Evolutionary conservation across 1,284 basidiomycete species (phyloP).

Genomic region (Cryptococcus floricola): DNA sequence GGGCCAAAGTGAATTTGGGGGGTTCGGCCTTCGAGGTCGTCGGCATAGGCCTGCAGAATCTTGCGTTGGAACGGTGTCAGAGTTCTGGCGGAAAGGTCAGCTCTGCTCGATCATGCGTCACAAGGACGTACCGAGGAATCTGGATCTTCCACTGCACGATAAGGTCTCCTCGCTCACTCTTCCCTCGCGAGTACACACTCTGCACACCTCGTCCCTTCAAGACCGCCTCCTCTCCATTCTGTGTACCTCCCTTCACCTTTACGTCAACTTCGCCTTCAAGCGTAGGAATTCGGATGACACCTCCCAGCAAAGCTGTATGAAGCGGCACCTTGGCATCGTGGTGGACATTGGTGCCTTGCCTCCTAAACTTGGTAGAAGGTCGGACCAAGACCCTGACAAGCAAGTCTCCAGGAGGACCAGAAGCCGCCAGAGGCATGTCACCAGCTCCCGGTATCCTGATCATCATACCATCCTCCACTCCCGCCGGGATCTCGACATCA

Average conservation of each 20-base stretch:
- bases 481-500: constrained; percentile 80
- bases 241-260: constrained; percentile 86
- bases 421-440: constrained; percentile 73
- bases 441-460: constrained; percentile 80
- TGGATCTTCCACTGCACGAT: constrained; percentile 85
- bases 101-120: neutral
- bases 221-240: constrained; percentile 95
- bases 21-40: constrained; percentile 74
- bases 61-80: constrained; percentile 78
- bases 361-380: constrained; percentile 76
- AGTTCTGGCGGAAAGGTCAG: constrained; percentile 55
- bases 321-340: constrained; percentile 88
- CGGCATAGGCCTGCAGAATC: constrained; percentile 85
- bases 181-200: constrained; percentile 59
- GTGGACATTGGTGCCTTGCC: constrained; percentile 90
- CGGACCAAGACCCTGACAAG: constrained; percentile 82
- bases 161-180: constrained; percentile 73
- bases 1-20: constrained; percentile 38
- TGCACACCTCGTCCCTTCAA: constrained; percentile 83
- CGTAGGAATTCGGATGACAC: constrained; percentile 87
- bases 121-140: constrained; percentile 68
- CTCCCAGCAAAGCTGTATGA: constrained; percentile 86
- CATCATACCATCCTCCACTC: constrained; percentile 96
- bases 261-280: constrained; percentile 95
- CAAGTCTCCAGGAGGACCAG: constrained; percentile 76